phyloP scores from a whole-genome alignment of 2,329 filamentous ascomycete species.

The Colletotrichum sojae region DNA sequence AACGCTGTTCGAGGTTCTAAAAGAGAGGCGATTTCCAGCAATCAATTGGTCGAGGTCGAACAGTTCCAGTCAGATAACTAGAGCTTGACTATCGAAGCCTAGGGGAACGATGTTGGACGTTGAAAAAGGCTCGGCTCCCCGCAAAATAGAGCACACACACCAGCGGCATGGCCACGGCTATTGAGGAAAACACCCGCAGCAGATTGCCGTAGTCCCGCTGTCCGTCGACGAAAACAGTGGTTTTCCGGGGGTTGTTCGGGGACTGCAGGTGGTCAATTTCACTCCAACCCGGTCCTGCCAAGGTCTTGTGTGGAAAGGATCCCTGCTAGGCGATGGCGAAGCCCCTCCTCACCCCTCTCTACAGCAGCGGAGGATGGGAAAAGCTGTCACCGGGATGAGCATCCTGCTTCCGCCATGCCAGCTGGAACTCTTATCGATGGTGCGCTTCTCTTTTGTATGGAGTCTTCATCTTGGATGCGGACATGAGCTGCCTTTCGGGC shows the following conservation, averaged over 20 bases:
- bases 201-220: slow-evolving; percentile 24
- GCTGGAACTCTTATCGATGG: background rate
- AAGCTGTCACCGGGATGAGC: slow-evolving; percentile 3
- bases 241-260: slow-evolving; percentile 9
- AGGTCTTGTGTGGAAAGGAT: slow-evolving; percentile 15
- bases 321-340: slow-evolving; percentile 25
- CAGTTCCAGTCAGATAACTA: background rate
- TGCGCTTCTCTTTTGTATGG: slow-evolving; percentile 12
- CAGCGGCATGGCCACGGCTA: slow-evolving; percentile 23
- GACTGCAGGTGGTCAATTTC: slow-evolving; percentile 10
- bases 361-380: background rate
- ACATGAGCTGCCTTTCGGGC: slow-evolving; percentile 21
- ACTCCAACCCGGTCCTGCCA: slow-evolving; percentile 23
- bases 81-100: background rate
- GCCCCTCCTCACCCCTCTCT: background rate
- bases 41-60: background rate
- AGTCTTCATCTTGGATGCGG: slow-evolving; percentile 19
- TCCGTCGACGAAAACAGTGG: slow-evolving; percentile 28
- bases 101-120: background rate
- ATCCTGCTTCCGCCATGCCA: slow-evolving; percentile 8
- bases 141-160: slow-evolving; percentile 18
- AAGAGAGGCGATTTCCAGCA: no score
- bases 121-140: slow-evolving; percentile 12
- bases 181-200: slow-evolving; percentile 8
- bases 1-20: background rate